Evolutionary conservation across 2,329 filamentous ascomycete genomes (phyloP), one percentile per base, ranked within the genome.

Genomic region (Pseudonectria buxi): DNA sequence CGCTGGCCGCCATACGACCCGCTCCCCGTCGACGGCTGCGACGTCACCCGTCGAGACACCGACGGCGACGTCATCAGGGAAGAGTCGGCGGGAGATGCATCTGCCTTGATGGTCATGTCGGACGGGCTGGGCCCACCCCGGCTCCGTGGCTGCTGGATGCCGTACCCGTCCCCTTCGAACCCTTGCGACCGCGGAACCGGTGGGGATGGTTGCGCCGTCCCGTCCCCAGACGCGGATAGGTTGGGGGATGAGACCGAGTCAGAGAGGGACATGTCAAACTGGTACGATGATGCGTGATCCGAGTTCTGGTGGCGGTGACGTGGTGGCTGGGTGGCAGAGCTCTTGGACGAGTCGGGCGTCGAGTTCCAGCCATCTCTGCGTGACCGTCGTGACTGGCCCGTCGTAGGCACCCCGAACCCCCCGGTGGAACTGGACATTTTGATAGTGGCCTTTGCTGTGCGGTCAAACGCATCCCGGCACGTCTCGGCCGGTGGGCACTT

Each of bases 401-500:
- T 22, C 11, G 40, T 36, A 36, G 57, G 43, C 40, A 51, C 40
- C 10, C 85, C 86, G 46, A 94, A 94, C 0, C 86, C 86, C 13
- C 84, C 89, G 1, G 83, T 90, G 2, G 83, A 86, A 57, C 89
- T 82, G 48, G 86, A 88, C 89, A 95, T 95, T 56, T 90, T 86
- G 32, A 96, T 84, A 0, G 90, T 96, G 9, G 89, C 89, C 64
- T 92, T 94, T 51, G 86, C 89, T 67, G 95, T 96, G 26, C 90
- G 78, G 51, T 94, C 86, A 56, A 96, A 95, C 1, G 92, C 89
- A 58, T 96, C 89, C 11, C 88, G 80, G 58, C 90, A 96, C 10
- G 89, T 87, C 68, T 95, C 89, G 24, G 90, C 90, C 0, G 90
- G 90, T 0, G 90, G 89, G 49, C 92, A 96, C 59, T 95, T 95